phyloP scores from a whole-genome alignment of 805 yeast species.

The Yarrowia yakushimensis region DNA sequence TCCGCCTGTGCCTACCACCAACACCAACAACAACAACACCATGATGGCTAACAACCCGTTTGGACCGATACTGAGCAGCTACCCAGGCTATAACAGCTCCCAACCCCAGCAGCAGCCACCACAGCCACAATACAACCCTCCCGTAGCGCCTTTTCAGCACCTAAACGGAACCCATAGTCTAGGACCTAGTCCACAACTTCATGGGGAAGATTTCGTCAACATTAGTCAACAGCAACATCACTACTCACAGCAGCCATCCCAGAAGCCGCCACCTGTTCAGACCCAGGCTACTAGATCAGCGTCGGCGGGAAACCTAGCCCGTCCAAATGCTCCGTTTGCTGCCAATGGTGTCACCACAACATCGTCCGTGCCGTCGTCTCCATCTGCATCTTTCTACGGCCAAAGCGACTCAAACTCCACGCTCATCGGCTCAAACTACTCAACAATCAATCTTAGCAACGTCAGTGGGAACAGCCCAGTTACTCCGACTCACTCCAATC shows the following conservation, averaged over 20 bases:
- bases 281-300: neutral
- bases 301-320: neutral
- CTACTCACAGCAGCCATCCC: neutral
- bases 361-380: neutral
- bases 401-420: constrained; percentile 14
- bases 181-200: constrained; percentile 12
- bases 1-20: neutral
- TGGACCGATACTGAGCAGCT: constrained; percentile 5
- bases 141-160: neutral
- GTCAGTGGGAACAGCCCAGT: constrained; percentile 1
- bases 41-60: neutral
- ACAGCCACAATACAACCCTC: neutral
- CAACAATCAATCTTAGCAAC: constrained; percentile 2
- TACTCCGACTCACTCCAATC: neutral
- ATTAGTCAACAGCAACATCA: neutral
- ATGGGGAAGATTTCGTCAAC: neutral
- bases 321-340: constrained; percentile 1
- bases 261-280: neutral
- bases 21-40: neutral
- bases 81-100: neutral
- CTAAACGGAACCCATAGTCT: neutral
- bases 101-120: neutral
- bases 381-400: constrained; percentile 4
- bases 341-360: neutral
- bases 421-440: constrained; percentile 5